These are phyloP conservation scores for Hygrocybe coccinea DNA, from an alignment of 768 basidiomycete species.

Conservation along the genomic window DNA sequence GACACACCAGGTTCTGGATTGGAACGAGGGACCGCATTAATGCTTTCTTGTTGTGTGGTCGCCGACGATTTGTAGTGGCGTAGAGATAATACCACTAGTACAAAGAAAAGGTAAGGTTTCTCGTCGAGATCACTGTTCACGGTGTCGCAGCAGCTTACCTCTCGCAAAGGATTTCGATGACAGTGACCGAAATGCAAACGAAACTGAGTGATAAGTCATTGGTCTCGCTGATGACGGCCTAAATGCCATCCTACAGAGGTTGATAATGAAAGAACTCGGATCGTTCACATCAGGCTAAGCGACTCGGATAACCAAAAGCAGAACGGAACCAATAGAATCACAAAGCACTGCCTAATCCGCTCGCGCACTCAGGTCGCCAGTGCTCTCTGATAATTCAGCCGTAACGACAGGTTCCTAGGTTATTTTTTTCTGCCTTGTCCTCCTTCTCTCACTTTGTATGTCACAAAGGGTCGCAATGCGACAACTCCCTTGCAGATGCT, in stretches of 20 bases:
- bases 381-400: no score
- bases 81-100: neutral
- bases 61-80: conserved; percentile 4
- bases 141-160: no score
- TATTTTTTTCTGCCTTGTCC: conserved; percentile 14
- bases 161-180: neutral
- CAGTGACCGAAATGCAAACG: neutral
- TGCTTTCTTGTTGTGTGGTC: neutral
- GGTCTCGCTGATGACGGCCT: neutral
- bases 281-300: neutral
- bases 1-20: neutral
- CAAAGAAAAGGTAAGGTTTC: neutral
- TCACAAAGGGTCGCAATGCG: conserved; percentile 33
- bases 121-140: neutral
- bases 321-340: no score
- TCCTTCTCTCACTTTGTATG: conserved; percentile 32
- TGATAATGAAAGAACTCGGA: neutral
- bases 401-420: no score
- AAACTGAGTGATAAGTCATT: neutral
- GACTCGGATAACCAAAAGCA: neutral
- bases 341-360: neutral
- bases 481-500: conserved; percentile 28
- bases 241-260: neutral
- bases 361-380: neutral
- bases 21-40: neutral